Base-by-base conservation (phyloP, 2,329 filamentous ascomycete genomes). In the Penicillium freii region DNA sequence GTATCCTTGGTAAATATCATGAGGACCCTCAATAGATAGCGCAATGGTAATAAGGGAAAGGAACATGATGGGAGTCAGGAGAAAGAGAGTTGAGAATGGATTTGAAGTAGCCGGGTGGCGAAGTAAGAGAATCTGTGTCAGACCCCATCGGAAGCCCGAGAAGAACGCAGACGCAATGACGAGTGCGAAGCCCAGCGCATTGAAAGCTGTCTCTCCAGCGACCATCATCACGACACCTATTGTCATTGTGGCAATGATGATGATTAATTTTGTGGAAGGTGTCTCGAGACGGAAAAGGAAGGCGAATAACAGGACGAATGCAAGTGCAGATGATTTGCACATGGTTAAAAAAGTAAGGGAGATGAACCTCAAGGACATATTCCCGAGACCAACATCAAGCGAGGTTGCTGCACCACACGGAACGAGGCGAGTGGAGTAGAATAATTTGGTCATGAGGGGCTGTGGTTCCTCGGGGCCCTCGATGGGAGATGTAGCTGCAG, bases 271-370 rank as follows among this genome's bases (percentile, higher is more conserved):
- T 81, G 89, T 87, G 0, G 93, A 97, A 0, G 91, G 91, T 11
- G 85, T 84, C 76, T 99, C 94, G 51, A 99, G 86, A 52, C 90
- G 87, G 79, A 99, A 97, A 47, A 96, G 73, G 71, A 99, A 96
- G 61, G 94, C 94, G 72, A 99, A 99, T 48, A 96, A 75, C 23
- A 99, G 87, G 54, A 99, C 94, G 71, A 97, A 99, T 44, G 91
- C 92, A 23, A 99, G 84, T 17, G 93, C 91, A 10, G 92, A 97
- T 6, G 93, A 97, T 82, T 99, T 99, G 78, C 94, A 97, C 94
- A 99, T 97, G 58, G 94, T 99, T 77, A 96, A 96, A 74, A 99
- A 99, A 10, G 93, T 97, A 65, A 99, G 84, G 42, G 91, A 92
- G 68, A 99, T 97, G 74, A 95, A 97, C 75, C 93, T 94, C 67